Base-by-base conservation (phyloP, 2,329 filamentous ascomycete species). In the Cladophialophora carrionii region DNA sequence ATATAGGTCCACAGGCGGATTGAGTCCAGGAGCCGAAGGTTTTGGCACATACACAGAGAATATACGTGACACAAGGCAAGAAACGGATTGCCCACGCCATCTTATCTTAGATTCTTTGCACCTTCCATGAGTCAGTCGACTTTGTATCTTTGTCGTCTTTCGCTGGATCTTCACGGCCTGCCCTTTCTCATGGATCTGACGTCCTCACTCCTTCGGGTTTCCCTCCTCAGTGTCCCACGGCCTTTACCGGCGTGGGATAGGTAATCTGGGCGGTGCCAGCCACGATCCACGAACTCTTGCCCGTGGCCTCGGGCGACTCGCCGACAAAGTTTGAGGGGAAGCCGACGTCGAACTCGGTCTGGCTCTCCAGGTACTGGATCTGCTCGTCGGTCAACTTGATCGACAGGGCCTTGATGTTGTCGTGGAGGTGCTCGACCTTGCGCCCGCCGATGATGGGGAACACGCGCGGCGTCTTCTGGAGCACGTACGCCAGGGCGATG, bases 361-460 rank as follows among this genome's bases (percentile, higher is more conserved):
- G 80, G 4, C 73, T 74, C 68, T 88, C 85, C 62, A 88, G 83
- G 65, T 82, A 80, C 34, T 77, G 73, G 12, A 88, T 77, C 63
- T 88, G 83, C 17, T 84, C 79, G 0, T 81, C 76, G 0, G 79
- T 81, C 61, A 88, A 74, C 37, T 73, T 71, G 48, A 88, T 73
- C 4, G 73, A 78, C 62, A 93, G 79, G 0, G 88, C 87, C 71
- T 88, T 84, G 69, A 92, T 88, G 72, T 91, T 92, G 63, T 81
- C 82, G 73, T 87, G 84, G 48, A 93, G 78, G 73, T 92, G 89
- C 57, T 88, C 85, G 9, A 90, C 75, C 71, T 87, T 91, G 10
- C 89, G 83, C 0, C 88, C 87, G 10, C 90, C 89, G 4, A 91
- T 80, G 48, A 92, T 86, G 0, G 90, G 90, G 73, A 90, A 91